Percentiles rank a stretch among this genome's conserved stretches.
phyloP scores from a whole-genome alignment of 164 flowering plant species.

The Hamamelis virginiana region DNA sequence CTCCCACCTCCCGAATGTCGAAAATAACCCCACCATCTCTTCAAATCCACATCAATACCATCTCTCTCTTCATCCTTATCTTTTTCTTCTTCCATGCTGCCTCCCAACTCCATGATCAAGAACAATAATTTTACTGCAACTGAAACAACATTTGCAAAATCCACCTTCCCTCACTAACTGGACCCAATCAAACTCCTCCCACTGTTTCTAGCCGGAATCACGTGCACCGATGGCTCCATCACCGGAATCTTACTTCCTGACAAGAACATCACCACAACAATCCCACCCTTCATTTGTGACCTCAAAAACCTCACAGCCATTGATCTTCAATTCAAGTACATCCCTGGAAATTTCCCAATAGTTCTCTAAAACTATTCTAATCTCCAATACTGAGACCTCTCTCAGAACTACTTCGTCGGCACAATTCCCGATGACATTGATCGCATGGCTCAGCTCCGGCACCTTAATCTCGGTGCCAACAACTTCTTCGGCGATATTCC shows the following conservation, averaged over 20 bases:
- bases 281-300: too few species aligned
- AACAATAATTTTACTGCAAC: constrained; percentile 27
- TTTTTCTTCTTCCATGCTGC: constrained; percentile 8
- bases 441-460: too few species aligned
- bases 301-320: too few species aligned
- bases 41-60: neutral
- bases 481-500: constrained; percentile 31
- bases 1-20: constrained; percentile 11
- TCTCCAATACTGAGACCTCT: constrained; percentile 28
- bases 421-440: constrained; percentile 26
- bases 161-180: too few species aligned
- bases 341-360: constrained; percentile 24
- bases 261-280: constrained; percentile 32
- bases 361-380: constrained; percentile 31
- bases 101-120: constrained; percentile 19
- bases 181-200: too few species aligned
- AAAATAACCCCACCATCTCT: neutral
- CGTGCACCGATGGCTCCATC: constrained; percentile 35
- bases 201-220: constrained; percentile 46
- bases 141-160: constrained; percentile 27
- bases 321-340: too few species aligned
- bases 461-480: constrained; percentile 26
- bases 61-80: constrained; percentile 10
- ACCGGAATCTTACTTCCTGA: constrained; percentile 27
- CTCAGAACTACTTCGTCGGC: constrained; percentile 35